Base-by-base conservation (phyloP, 192 early-diverging fungal genomes). In the Backusella sp. region DNA sequence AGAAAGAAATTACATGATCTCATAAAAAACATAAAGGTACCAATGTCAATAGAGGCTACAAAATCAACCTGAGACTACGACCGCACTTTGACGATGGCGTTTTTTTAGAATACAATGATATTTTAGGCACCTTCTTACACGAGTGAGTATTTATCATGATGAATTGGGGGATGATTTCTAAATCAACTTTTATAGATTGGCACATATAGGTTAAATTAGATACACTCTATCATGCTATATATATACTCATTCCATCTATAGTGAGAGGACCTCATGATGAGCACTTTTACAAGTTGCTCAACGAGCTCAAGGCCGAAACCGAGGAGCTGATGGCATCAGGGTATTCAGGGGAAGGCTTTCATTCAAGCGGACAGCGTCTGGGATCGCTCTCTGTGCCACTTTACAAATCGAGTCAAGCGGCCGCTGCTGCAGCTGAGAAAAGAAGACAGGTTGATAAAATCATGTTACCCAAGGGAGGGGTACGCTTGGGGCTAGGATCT, bases 51-150 rank as follows among this genome's bases (percentile, higher is more conserved):
- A 74, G 80, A 23, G 92, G 93, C 3, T 70, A 78, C 23, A 87
- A 87, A 73, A 94, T 95, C 73, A 76, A 83, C 39, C 80, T 95
- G 28, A 83, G 94, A n/a, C 76, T 95, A 59, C 84, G 94, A 26
- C 79, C 78, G 30, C 80, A 83, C 41, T 76, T 80, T 59, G 85
- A 91, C 70, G 78, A 86, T n/a, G 82, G 41, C 3, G 12, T 23
- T 15, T 94, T 95, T 83, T 74, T 88, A 15, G 83, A 86, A 30
- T 90, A 88, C 53, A 82, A 92, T 49, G 84, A 87, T 53, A 73
- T 94, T 46, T 66, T 95, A 1, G 92, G 91, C 2, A 94, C 94
- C 3, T 92, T 94, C 88, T 78, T 95, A 34, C 94, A 95, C 73
- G 94, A 94, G 83, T 84, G 73, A 41, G 79, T 49, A 32, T 32